Evolutionary conservation across 148 eudicot genomes (phyloP), one percentile per base, ranked within the genome.

Genomic region (Nyssa sinensis): DNA sequence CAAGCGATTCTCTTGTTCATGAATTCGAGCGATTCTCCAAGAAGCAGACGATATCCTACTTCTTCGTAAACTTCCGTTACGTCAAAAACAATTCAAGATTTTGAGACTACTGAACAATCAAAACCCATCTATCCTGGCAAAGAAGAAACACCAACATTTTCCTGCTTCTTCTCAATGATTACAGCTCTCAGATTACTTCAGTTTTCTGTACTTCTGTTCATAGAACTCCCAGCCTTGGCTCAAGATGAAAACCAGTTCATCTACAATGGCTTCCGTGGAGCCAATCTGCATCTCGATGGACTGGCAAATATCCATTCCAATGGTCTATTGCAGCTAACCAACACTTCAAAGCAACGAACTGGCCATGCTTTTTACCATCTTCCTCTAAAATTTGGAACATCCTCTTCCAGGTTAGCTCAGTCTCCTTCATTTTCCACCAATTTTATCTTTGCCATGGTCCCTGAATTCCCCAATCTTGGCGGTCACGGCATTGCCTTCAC

Each of bases 241-340:
- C 62, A 49, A 49, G 72, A 69, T 11, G 28, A 30, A 51, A 19
- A 30, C 62, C 72, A 69, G 19, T 53, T 69, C 72, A 3, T n/a
- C 27, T 53, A 17, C 34, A 27, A 47, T 47, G 71, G 71, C 59
- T 79, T 79, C 53, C n/a, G 13, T 28, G 82, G 75, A 58, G 67
- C 82, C 71, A 25, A 70, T 33, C 30, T 79, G 39, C 67, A 55
- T 29, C 71, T 74, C 55, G 78, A 70, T 32, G 75, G 79, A n/a
- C 34, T 13, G 1, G 79, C 75, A 3, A 13, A 59, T 39, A 44
- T 80, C 19, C 79, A 30, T 69, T 21, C 63, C 28, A 70, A 70
- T 65, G 82, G 82, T 28, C 78, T 74, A 10, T n/a, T 74, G 37
- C 82, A 65, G 71, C 62, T 80, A 37, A 80, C 82, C 32, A 79